Base-by-base conservation (phyloP, 805 yeast species). In the Kodamaea kakaduensis region DNA sequence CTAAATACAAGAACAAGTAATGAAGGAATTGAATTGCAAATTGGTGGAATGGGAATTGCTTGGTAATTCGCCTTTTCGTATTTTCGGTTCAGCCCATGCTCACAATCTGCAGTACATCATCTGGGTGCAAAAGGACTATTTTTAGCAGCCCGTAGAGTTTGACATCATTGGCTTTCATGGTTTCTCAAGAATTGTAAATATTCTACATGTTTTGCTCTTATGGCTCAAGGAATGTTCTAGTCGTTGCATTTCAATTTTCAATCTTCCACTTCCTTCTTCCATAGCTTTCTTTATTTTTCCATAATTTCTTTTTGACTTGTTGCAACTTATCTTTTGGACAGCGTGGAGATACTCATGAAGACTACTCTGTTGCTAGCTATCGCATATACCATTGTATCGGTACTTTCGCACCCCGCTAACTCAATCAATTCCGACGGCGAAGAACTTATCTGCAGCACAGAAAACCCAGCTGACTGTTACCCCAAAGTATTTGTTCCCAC, bases 401-500 rank as follows among this genome's bases (percentile, higher is more conserved):
- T 30, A 17, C 8, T 28, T 5, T 15, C 34, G n/a, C 25, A n/a
- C n/a, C n/a, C n/a, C n/a, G n/a, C 31, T n/a, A 18, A 33, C 6
- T 40, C 25, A 19, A 21, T 36, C 23, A 36, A 40, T 7, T 34
- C 38, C 17, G 19, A 13, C 10, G 8, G 12, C 14, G 23, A 36
- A 15, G 46, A 48, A 14, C 24, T 54, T 9, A 64, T 72, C 19
- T 74, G 78, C 42, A 67, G 68, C 1, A 63, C 62, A 14, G 49
- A 55, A 2, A 61, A 68, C 34, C 63, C 69, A 2, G 40, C 49
- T 1, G 73, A 77, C 41, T 84, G 90, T 48, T 83, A 83, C 49
- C 83, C 85, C 1, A 59, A 59, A 27, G 42, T 73, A 2, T 87
- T 88, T 51, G 73, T 58, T 24, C 84, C 96, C 1, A 58, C 78